A percentile compares a stretch with the other conserved stretches of the same genome.
These are phyloP conservation scores for Mortierella sp. DNA, from an alignment of 371 early-diverging fungal species.

Conservation along the genomic window DNA sequence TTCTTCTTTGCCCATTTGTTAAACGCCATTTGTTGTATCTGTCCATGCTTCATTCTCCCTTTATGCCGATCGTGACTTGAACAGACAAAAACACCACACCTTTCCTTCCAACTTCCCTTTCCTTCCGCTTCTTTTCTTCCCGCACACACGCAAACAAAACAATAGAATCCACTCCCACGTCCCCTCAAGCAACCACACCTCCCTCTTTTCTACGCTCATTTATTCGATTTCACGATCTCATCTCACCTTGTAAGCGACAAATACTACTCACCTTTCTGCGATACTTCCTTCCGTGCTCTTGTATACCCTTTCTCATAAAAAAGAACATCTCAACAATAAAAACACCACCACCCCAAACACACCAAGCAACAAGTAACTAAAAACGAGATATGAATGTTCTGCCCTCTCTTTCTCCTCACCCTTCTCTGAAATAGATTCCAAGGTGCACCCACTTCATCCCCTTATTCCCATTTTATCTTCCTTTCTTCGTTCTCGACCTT, in stretches of 20 bases:
- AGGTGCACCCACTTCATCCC: neutral
- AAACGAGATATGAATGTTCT: neutral
- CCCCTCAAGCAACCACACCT: neutral
- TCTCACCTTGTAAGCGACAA: neutral
- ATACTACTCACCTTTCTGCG: neutral
- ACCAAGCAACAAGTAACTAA: neutral
- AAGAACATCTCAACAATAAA: neutral
- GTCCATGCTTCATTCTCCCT: neutral
- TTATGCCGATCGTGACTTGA: neutral
- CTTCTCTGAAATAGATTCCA: constrained; percentile 1
- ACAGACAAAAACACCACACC: neutral
- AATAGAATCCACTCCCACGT: neutral
- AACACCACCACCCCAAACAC: neutral
- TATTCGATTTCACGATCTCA: neutral
- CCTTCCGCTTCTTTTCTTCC: too few relatives aligned
- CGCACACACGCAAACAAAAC: neutral
- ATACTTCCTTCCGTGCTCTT: neutral
- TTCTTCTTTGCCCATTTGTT: neutral
- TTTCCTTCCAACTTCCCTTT: neutral
- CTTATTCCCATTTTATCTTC: neutral
- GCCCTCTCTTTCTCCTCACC: neutral
- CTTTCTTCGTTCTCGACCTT: neutral
- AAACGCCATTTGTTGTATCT: too few relatives aligned
- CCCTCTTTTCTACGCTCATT: too few relatives aligned
- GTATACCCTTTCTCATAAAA: neutral